These are phyloP conservation scores for Hemisphaericaspora xylofermentans DNA, from an alignment of 1,139 yeast species.

Conservation along the genomic window DNA sequence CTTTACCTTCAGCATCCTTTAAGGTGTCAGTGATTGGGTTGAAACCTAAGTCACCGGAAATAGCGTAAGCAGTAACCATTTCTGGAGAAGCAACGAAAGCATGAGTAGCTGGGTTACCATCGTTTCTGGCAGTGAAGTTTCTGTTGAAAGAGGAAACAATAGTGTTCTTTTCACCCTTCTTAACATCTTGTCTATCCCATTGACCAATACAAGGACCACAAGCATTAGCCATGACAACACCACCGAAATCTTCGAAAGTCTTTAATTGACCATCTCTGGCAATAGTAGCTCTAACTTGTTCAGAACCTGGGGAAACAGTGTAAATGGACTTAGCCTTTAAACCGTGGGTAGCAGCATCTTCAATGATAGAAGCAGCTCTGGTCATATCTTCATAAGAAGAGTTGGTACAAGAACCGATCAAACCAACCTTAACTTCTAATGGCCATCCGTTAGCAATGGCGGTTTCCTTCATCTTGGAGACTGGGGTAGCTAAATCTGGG, in stretches of 20 bases:
- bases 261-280: conserved; percentile 95
- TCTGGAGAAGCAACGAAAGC: conserved; percentile 99
- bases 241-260: conserved; percentile 90
- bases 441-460: conserved; percentile 94
- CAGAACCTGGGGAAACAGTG: conserved; percentile 98
- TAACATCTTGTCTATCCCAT: conserved; percentile 98
- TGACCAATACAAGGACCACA: conserved; percentile 99
- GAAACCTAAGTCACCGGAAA: conserved; percentile 97
- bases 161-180: conserved; percentile 98
- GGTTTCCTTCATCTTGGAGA: conserved; percentile 87
- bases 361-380: conserved; percentile 91
- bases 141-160: conserved; percentile 98
- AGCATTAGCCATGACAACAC: conserved; percentile 94
- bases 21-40: conserved; percentile 96
- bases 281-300: conserved; percentile 97
- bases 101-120: conserved; percentile 97
- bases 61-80: conserved; percentile 92
- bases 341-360: conserved; percentile 90
- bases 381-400: conserved; percentile 99
- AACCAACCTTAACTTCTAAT: conserved; percentile 87
- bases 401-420: conserved; percentile 99
- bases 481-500: conserved; percentile 97
- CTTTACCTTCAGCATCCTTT: conserved; percentile 92
- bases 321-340: conserved; percentile 85
- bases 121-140: conserved; percentile 98